A percentile compares a stretch with the other conserved stretches of the same genome.
These are phyloP conservation scores for Aspergillus pseudoterreus DNA, from an alignment of 2,329 filamentous ascomycete species.

Conservation along the genomic window DNA sequence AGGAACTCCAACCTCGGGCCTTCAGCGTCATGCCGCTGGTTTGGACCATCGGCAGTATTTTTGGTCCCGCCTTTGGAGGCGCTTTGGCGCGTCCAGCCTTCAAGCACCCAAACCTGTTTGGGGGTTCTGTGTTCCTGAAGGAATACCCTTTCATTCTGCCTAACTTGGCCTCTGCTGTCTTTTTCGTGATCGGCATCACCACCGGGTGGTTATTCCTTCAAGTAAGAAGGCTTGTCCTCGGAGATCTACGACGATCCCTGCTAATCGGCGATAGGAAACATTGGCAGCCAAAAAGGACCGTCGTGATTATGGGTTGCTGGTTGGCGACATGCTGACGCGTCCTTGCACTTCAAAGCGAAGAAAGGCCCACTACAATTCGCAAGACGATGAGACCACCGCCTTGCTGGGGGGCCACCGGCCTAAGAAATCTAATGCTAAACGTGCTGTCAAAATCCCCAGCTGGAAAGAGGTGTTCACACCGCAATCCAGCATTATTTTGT, in stretches of 20 bases:
- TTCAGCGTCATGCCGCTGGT: slow-evolving; percentile 92
- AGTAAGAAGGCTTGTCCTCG: slow-evolving; percentile 33
- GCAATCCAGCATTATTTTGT: slow-evolving; percentile 71
- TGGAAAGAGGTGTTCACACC: slow-evolving; percentile 66
- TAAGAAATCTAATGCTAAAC: slow-evolving; percentile 7
- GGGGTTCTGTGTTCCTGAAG: slow-evolving; percentile 63
- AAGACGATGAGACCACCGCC: slow-evolving; percentile 26
- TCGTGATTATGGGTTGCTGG: slow-evolving; percentile 69
- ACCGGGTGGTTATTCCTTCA: slow-evolving; percentile 75
- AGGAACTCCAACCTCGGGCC: slow-evolving; percentile 78
- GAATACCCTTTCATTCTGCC: slow-evolving; percentile 79
- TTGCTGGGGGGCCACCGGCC: slow-evolving; percentile 26
- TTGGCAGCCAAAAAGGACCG: slow-evolving; percentile 65
- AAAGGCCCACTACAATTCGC: slow-evolving; percentile 7
- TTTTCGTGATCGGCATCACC: slow-evolving; percentile 75
- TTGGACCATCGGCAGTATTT: slow-evolving; percentile 82
- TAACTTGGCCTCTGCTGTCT: slow-evolving; percentile 69
- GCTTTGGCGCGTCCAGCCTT: slow-evolving; percentile 77
- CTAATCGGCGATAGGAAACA: slow-evolving; percentile 61
- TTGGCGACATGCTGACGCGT: slow-evolving; percentile 64
- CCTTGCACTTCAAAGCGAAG: slow-evolving; percentile 28
- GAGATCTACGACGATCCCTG: slow-evolving; percentile 40
- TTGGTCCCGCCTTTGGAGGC: slow-evolving; percentile 84
- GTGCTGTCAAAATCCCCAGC: slow-evolving; percentile 28
- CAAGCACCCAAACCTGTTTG: slow-evolving; percentile 69